Conservation (phyloP, 2,329 filamentous ascomycete genomes). For the Ophiostoma montium region DNA sequence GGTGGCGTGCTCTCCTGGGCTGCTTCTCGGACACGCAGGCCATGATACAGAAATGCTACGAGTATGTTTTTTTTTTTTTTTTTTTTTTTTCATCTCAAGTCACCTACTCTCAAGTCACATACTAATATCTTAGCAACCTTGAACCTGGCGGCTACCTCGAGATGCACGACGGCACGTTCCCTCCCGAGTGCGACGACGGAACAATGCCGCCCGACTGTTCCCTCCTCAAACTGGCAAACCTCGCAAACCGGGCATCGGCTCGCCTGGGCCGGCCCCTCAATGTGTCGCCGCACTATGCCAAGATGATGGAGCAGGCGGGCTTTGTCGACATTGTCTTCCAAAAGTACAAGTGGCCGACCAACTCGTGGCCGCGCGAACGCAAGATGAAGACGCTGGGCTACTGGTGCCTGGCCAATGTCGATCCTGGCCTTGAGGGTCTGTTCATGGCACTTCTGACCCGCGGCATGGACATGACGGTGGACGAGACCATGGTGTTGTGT, state of each 20-base stretch:
- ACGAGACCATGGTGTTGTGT: conserved; percentile 15
- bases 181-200: conserved; percentile 12
- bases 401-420: conserved; percentile 16
- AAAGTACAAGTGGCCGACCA: conserved; percentile 18
- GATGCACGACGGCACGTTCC: conserved; percentile 14
- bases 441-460: conserved; percentile 19
- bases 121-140: conserved; percentile 8
- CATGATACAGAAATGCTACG: conserved; percentile 12
- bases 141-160: conserved; percentile 15
- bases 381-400: conserved; percentile 18
- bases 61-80: background rate
- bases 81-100: background rate
- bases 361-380: conserved; percentile 18
- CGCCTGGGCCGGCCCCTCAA: conserved; percentile 12
- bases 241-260: conserved; percentile 9
- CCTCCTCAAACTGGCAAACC: background rate
- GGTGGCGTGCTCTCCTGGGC: conserved; percentile 12
- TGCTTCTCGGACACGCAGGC: conserved; percentile 11
- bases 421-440: conserved; percentile 19
- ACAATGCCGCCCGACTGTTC: conserved; percentile 10
- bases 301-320: conserved; percentile 16
- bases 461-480: conserved; percentile 16
- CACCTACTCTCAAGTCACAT: too few species aligned
- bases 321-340: conserved; percentile 17
- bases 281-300: conserved; percentile 12